Evolutionary conservation across 2,329 filamentous ascomycete genomes (phyloP), one percentile per base, ranked within the genome.

Genomic region (Zelopaecilomyces penicillatus): DNA sequence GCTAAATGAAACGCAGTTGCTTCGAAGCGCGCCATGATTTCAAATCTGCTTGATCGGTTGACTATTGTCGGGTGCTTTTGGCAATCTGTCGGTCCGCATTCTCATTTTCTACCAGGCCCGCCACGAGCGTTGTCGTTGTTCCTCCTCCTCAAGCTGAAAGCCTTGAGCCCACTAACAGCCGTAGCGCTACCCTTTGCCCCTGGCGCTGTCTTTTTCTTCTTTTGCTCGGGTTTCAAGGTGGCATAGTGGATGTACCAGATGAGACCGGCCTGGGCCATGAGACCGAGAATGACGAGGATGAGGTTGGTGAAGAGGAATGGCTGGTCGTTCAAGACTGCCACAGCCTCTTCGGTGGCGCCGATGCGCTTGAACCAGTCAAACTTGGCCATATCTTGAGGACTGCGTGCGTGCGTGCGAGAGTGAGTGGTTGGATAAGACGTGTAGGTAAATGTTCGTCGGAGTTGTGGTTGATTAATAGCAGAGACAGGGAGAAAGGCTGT

Each of bases 291-390:
- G 47, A 76, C 74, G 57, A 78, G 59, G 50, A 80, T 50, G 48
- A 81, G 71, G 50, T 74, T 73, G 51, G 69, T 75, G 64, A 80
- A 79, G 43, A 80, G 66, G 49, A 73, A 65, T 26, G 77, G 76
- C 61, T 81, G 77, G 55, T 80, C 75, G 64, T 80, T 80, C 58
- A 81, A 67, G 43, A 73, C 70, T 51, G 74, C 75, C 54, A 81
- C 74, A 52, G 76, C 76, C 58, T 78, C 64, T 32, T 68, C 65
- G 12, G 77, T 80, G 40, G 76, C 77, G 60, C 77, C 77, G 54
- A 81, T 71, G 47, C 64, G 69, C 54, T 56, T 56, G 52, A 81
- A 72, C 68, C 73, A 81, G 59, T 73, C 73, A 58, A 80, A 80
- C 58, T 75, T 67, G 49, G 70, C 74, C 66, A 72, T 71, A 32